Base-by-base conservation (phyloP, 2,329 filamentous ascomycete species). In the Colletotrichum graminicola region DNA sequence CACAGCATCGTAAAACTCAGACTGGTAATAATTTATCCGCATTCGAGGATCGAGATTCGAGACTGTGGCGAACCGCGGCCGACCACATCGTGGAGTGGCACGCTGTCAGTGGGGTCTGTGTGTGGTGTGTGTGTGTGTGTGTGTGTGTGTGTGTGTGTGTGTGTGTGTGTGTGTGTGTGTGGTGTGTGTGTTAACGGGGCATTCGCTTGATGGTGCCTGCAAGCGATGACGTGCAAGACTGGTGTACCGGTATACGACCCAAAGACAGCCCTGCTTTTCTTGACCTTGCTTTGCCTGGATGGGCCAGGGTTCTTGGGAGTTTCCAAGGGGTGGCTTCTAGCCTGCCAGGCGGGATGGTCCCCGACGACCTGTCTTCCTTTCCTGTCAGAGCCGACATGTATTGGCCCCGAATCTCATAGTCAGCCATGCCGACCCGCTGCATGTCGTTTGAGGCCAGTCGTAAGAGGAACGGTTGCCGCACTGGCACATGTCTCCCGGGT, bases 401-500 rank as follows among this genome's bases (percentile, higher is more conserved):
- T 26, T 29, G 26, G 54, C 34, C n/a, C 54, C 54, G 21, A 10
- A n/a, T 56, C 54, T n/a, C 34, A 41, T n/a, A 39, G 34, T 55
- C 34, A 57, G 54, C 54, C 54, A 57, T 34, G 34, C 41, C 54
- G 26, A 41, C 34, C 34, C 52, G 14, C 52, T 16, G 52, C 52
- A 36, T 21, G 32, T 55, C 32, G 52, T 55, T 41, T 18, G 39
- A 41, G 6, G 39, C 16, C 39, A 14, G 7, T 21, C 21, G 6
- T 21, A 21, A 6, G 21, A 36, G 21, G n/a, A 16, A 34, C n/a
- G 21, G 54, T 23, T 34, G 34, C 11, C 54, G 54, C 12, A 18
- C 34, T 56, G 34, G 54, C 54, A 57, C 34, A 41, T 26, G 54
- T 41, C 54, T 57, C 36, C 14, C 3, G 18, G 11, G 16, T 6